Evolutionary conservation across 129 eudicot genomes (phyloP).

Genomic region (Chrysanthemum seticuspe): DNA sequence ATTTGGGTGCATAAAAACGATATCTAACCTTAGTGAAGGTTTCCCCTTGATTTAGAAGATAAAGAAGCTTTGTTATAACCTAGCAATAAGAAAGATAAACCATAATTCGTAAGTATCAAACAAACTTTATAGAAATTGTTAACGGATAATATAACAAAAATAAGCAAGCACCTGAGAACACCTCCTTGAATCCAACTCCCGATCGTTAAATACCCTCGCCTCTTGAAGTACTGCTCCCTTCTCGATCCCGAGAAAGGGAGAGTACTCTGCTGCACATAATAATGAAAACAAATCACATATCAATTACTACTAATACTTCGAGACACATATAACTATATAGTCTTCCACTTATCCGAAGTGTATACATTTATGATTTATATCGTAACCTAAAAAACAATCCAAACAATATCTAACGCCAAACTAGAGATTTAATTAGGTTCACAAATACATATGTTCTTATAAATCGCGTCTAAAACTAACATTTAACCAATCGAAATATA

Average conservation of each 20-base stretch:
- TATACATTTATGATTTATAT: no score
- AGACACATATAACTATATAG: not conserved
- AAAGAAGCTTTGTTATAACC: constrained; percentile 96
- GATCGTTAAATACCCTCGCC: constrained; percentile 95
- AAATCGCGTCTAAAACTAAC: no score
- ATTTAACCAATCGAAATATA: no score
- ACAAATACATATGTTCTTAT: no score
- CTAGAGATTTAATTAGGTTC: no score
- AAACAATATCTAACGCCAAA: no score
- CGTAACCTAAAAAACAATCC: no score
- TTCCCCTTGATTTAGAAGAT: constrained; percentile 95
- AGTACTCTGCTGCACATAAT: constrained; percentile 63
- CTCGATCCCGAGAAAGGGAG: constrained; percentile 92
- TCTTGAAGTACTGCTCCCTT: constrained; percentile 96
- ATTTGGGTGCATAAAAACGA: constrained; percentile 3
- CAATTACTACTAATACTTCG: not conserved
- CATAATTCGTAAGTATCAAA: not conserved
- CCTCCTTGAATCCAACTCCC: constrained; percentile 92
- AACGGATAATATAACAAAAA: not conserved
- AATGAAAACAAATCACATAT: not conserved
- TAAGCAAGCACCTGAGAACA: constrained; percentile 71
- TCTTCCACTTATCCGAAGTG: no score
- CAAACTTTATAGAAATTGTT: not conserved
- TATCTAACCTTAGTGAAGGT: constrained; percentile 72
- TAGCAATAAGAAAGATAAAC: constrained; percentile 22